phyloP scores from a whole-genome alignment of 192 early-diverging fungal species.

The Entomortierella parvispora region DNA sequence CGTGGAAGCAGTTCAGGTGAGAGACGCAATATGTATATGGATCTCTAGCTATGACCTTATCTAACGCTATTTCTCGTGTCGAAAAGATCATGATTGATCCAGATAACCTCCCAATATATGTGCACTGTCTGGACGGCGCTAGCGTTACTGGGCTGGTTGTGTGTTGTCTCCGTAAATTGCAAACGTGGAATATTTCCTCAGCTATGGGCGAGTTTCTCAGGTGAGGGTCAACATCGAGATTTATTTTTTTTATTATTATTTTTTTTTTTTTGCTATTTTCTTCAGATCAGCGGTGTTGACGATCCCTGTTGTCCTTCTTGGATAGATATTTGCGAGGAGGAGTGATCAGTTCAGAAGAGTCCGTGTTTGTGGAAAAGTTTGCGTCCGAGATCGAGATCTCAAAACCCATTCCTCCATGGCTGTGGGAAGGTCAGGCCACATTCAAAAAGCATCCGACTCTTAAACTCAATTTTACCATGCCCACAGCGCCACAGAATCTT shows the following conservation, averaged over 20 bases:
- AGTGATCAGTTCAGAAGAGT: slow-evolving; percentile 73
- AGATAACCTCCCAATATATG: slow-evolving; percentile 76
- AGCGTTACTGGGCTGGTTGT: slow-evolving; percentile 86
- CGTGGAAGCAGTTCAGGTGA: slow-evolving; percentile 69
- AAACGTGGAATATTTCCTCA: slow-evolving; percentile 85
- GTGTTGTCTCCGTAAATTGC: slow-evolving; percentile 89
- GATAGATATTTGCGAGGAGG: slow-evolving; percentile 61
- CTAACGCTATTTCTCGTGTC: slow-evolving; percentile 1
- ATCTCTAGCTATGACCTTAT: neutral
- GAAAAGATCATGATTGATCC: slow-evolving; percentile 79
- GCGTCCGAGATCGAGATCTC: slow-evolving; percentile 72
- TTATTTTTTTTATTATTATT: neutral
- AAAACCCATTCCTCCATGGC: slow-evolving; percentile 67
- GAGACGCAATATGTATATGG: neutral
- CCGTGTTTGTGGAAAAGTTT: slow-evolving; percentile 85
- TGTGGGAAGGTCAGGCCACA: slow-evolving; percentile 71
- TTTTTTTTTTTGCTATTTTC: neutral
- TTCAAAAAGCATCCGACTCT: slow-evolving; percentile 77
- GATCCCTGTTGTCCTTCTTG: too few species aligned
- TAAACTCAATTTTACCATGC: slow-evolving; percentile 66
- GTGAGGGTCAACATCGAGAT: slow-evolving; percentile 38
- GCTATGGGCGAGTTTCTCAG: slow-evolving; percentile 78
- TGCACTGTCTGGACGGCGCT: slow-evolving; percentile 93
- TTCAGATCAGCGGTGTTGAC: too few species aligned
- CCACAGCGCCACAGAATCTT: slow-evolving; percentile 13